Evolutionary conservation across 1,139 yeast genomes (phyloP), one percentile per base, ranked within the genome.

Genomic region (Geotrichum citri-aurantii): DNA sequence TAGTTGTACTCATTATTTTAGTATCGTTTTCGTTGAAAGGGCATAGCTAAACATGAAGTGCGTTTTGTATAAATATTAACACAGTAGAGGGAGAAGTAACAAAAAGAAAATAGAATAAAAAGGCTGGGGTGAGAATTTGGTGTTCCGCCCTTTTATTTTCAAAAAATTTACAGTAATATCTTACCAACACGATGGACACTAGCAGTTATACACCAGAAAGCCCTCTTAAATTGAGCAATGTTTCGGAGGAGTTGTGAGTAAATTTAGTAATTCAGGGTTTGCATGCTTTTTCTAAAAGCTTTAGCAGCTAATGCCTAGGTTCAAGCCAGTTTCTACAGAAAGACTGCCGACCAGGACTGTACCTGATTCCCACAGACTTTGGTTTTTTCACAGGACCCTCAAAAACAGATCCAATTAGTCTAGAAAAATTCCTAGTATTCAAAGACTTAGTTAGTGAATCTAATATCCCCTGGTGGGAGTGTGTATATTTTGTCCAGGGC

Each of bases 401-500:
- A 27, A 21, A 42, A 3, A 4, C 27, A 27, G 11, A 14, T 2
- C 23, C 14, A 40, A 29, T 11, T 21, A n/a, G 17, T 2, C 21
- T 11, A 11, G 54, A 29, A 14, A 52, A 50, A 3, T 10, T 24
- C 1, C 29, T 21, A 4, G 3, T 31, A n/a, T 52, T 31, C 44
- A 10, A 24, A 27, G 54, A 52, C 29, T 31, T 52, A 24, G 37
- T 57, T 4, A 17, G 11, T 12, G 37, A 11, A 11, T 52, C 59
- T 11, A 17, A 23, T 2, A 23, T 29, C 17, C 33, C 56, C 7
- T 19, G 56, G 19, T 57, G 56, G 56, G 56, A 57, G 27, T 52
- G 59, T 27, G 56, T 57, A 3, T 57, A 57, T 47, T 57, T 57
- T 27, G 59, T 57, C 17, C 52, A 52, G 12, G 59, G 59, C 26